Evolutionary conservation across 768 basidiomycete species (phyloP), one percentile per base, ranked within the genome.

Genomic region (Lentinula aciculospora): DNA sequence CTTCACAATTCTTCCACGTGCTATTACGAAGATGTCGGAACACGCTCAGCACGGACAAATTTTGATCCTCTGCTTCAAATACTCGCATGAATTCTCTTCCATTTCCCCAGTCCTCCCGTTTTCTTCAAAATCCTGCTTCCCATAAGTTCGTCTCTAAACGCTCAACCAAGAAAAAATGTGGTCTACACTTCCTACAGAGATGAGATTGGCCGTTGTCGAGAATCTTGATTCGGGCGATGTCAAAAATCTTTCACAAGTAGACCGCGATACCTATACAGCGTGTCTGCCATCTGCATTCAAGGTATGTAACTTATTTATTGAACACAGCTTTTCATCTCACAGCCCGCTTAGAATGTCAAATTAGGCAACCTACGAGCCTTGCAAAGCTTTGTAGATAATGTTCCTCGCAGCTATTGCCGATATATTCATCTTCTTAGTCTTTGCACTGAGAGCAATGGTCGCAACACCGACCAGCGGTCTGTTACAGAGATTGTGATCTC

Each of bases 101-200:
- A 27, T 55, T 47, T 59, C 40, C 27, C 53, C 58, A 53, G 21
- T 32, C 51, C 51, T 50, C 58, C 27, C 10, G 13, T 23, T n/a
- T 13, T n/a, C 21, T 32, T 32, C 23, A 25, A 27, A 39, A 12
- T n/a, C n/a, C 29, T 37, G 31, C 31, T 28, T 53, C 12, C 17
- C 42, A 34, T 37, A 29, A 46, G 7, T 27, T 10, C 15, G 10
- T 21, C 25, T 15, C 32, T 31, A 12, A 4, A 21, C 32, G 29
- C 25, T 21, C 19, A 8, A 32, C 37, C 28, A n/a, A 9, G 19
- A 19, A 58, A 56, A 61, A 58, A 58, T 65, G 63, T 89, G 88
- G 88, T 64, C 75, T 60, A 50, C 68, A 23, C 83, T 90, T 61
- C 88, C 88, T 45, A 72, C 74, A 0, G 88, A 90, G 62, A 82